phyloP scores from a whole-genome alignment of 2,329 filamentous ascomycete species.

The Scolecobasidium constrictum region DNA sequence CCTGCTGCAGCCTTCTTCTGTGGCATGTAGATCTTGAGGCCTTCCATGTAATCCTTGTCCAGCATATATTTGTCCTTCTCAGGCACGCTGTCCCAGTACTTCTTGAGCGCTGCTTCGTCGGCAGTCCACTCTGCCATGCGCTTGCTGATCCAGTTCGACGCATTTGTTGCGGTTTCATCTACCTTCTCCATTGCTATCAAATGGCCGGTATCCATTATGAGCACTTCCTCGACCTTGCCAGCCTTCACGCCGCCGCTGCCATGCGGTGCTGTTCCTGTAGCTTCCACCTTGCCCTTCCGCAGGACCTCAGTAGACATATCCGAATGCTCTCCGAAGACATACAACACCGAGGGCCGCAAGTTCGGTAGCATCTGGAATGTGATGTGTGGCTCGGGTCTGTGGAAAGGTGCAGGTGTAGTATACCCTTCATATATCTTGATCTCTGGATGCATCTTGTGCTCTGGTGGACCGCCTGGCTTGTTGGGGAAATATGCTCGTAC shows the following conservation, averaged over 20 bases:
- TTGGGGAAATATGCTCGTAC: slow-evolving; percentile 48
- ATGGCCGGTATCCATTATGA: slow-evolving; percentile 59
- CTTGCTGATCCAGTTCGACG: slow-evolving; percentile 26
- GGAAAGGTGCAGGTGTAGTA: slow-evolving; percentile 40
- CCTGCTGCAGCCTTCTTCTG: no score
- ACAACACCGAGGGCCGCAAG: slow-evolving; percentile 56
- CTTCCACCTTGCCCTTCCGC: slow-evolving; percentile 47
- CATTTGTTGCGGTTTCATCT: slow-evolving; percentile 48
- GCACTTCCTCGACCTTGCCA: slow-evolving; percentile 56
- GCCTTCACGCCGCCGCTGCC: slow-evolving; percentile 55
- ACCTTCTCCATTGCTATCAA: slow-evolving; percentile 76
- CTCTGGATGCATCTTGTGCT: slow-evolving; percentile 32
- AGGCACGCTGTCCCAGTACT: slow-evolving; percentile 18
- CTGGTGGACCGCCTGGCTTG: slow-evolving; percentile 25
- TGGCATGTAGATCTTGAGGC: background rate
- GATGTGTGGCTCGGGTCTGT: slow-evolving; percentile 51
- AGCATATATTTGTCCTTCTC: slow-evolving; percentile 17
- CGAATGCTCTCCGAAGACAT: slow-evolving; percentile 55
- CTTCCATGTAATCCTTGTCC: background rate
- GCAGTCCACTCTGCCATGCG: slow-evolving; percentile 24
- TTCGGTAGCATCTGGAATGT: slow-evolving; percentile 48
- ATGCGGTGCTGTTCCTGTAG: slow-evolving; percentile 55
- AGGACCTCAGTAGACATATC: slow-evolving; percentile 41
- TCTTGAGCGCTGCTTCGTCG: slow-evolving; percentile 17
- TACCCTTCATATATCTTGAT: slow-evolving; percentile 12